These are phyloP conservation scores for Spinellus fusiger DNA, from an alignment of 192 early-diverging fungal species.

Conservation along the genomic window DNA sequence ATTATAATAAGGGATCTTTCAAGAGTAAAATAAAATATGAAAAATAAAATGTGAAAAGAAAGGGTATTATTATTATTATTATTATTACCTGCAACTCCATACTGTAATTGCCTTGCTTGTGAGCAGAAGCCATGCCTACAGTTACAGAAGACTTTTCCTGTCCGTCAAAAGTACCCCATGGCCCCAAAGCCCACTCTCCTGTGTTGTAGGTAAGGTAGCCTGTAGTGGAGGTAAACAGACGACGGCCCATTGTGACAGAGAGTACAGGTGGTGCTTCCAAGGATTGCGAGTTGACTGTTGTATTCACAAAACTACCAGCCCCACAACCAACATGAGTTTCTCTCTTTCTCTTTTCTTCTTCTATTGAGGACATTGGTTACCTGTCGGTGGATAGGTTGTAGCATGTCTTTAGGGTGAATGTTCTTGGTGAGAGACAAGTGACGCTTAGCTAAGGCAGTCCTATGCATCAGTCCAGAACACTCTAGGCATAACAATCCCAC, in stretches of 20 bases:
- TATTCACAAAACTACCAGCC: constrained; percentile 58
- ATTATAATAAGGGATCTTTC: no score
- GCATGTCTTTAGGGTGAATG: constrained; percentile 20
- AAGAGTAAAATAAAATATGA: no score
- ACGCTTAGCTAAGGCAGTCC: constrained; percentile 6
- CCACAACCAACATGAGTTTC: no score
- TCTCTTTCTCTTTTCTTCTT: no score
- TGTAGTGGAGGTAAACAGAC: constrained; percentile 55
- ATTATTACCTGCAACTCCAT: constrained; percentile 42
- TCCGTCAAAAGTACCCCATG: constrained; percentile 46
- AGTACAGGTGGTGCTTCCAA: constrained; percentile 61
- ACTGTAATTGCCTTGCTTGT: constrained; percentile 38
- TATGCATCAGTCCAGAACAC: neutral
- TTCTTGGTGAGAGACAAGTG: constrained; percentile 26
- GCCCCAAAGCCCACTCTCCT: constrained; percentile 63
- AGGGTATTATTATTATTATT: no score
- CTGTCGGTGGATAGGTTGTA: constrained; percentile 23
- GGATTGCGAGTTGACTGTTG: constrained; percentile 45
- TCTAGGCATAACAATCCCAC: neutral
- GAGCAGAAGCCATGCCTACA: constrained; percentile 39
- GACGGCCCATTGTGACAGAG: constrained; percentile 55
- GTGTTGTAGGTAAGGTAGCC: constrained; percentile 74
- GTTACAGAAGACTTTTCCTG: constrained; percentile 44
- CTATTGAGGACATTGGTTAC: no score
- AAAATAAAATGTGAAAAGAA: no score